A percentile compares a stretch with the other conserved stretches of the same genome.
Evolutionary conservation across 2,329 filamentous ascomycete genomes (phyloP).

Genomic region (Arthroderma uncinatum): DNA sequence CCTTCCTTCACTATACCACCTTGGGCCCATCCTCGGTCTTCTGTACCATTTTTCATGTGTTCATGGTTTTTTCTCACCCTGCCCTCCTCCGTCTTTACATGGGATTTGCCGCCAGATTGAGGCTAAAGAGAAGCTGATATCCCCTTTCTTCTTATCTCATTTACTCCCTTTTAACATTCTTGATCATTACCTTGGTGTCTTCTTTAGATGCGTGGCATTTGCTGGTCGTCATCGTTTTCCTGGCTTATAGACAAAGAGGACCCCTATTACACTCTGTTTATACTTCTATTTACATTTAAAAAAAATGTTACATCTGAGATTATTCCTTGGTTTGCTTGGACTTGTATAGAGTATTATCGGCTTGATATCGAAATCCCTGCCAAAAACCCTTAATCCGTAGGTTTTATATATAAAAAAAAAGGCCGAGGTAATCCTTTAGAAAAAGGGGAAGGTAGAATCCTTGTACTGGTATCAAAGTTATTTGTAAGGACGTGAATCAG

Average conservation of each 20-base stretch:
- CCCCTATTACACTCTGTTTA: not conserved
- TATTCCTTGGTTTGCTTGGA: not conserved
- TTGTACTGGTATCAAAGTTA: no score
- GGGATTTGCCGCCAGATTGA: not conserved
- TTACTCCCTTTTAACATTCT: not conserved
- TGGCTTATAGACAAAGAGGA: conserved; percentile 3
- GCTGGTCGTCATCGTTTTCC: conserved; percentile 1
- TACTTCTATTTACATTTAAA: not conserved
- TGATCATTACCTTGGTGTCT: conserved; percentile 3
- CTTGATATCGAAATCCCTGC: no score
- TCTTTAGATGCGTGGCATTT: conserved; percentile 3
- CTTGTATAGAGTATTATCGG: not conserved
- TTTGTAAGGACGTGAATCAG: no score
- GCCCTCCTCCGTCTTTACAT: not conserved
- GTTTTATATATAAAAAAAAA: no score
- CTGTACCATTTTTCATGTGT: not conserved
- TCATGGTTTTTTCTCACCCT: not conserved
- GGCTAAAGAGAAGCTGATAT: not conserved
- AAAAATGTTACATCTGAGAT: not conserved
- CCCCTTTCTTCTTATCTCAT: not conserved
- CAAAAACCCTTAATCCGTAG: no score
- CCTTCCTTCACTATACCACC: not conserved
- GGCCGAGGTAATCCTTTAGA: no score
- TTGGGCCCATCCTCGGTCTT: conserved; percentile 5
- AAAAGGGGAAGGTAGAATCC: no score